phyloP scores from a whole-genome alignment of 2,329 filamentous ascomycete species.

The Trichoderma harzianum region DNA sequence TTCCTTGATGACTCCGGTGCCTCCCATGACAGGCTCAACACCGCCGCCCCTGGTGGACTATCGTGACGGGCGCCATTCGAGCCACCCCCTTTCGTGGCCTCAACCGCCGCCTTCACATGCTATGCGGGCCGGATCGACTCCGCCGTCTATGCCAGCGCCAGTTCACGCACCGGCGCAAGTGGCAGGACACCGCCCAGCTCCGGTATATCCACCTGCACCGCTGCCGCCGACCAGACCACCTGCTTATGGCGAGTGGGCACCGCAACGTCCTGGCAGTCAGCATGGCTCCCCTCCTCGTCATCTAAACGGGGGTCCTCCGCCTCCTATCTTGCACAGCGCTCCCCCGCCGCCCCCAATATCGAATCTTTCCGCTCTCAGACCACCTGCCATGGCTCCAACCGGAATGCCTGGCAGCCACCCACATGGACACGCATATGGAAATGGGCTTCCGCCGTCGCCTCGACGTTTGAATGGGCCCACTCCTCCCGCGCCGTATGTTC shows the following conservation, averaged over 20 bases:
- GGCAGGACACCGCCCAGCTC: constrained; percentile 28
- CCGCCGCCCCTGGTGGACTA: constrained; percentile 27
- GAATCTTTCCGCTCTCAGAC: constrained; percentile 46
- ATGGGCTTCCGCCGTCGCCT: constrained; percentile 48
- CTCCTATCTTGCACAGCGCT: constrained; percentile 32
- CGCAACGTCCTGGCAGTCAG: constrained; percentile 44
- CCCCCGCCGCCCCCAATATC: constrained; percentile 27
- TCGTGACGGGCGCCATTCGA: constrained; percentile 24
- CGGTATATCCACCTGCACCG: constrained; percentile 28
- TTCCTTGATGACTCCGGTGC: constrained; percentile 23
- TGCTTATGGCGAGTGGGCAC: constrained; percentile 46
- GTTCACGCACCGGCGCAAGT: constrained; percentile 25
- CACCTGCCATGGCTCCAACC: constrained; percentile 43
- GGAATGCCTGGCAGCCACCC: constrained; percentile 39
- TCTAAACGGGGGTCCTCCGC: constrained; percentile 46
- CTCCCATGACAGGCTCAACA: constrained; percentile 30
- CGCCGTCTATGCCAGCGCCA: constrained; percentile 18
- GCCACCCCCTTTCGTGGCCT: constrained; percentile 26
- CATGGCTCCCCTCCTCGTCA: constrained; percentile 48
- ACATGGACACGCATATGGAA: constrained; percentile 36
- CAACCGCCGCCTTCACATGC: constrained; percentile 24
- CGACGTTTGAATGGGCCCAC: constrained; percentile 43
- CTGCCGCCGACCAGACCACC: constrained; percentile 25
- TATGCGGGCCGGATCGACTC: constrained; percentile 19
- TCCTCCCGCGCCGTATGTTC: constrained; percentile 41